A percentile compares a stretch with the other conserved stretches of the same genome.
Evolutionary conservation across 345 rosid species (phyloP).

Genomic region (Camelina sativa): DNA sequence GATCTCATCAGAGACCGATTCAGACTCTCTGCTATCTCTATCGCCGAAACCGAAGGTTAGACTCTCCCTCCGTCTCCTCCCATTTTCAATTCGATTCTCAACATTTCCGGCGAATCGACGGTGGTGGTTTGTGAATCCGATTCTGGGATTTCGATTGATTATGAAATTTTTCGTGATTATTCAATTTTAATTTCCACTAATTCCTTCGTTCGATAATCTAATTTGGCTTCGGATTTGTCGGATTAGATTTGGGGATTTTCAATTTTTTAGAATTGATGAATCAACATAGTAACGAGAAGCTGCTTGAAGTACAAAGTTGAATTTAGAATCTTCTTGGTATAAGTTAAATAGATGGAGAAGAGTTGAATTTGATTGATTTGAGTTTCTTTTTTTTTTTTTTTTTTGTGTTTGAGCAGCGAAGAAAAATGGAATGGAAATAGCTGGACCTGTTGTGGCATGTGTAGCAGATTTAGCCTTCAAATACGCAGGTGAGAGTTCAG

Average conservation of each 20-base stretch:
- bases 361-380: neutral
- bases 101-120: neutral
- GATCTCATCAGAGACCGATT: conserved; percentile 77
- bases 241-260: conserved; percentile 9
- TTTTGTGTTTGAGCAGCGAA: conserved; percentile 56
- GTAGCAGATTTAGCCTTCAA: conserved; percentile 76
- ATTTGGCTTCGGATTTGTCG: conserved; percentile 3
- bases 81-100: conserved; percentile 12
- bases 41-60: conserved; percentile 77
- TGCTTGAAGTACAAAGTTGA: neutral
- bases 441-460: conserved; percentile 68
- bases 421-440: conserved; percentile 63
- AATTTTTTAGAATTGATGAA: conserved; percentile 10
- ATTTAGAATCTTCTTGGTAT: neutral
- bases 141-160: neutral
- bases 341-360: neutral
- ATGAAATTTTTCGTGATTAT: neutral
- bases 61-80: conserved; percentile 8
- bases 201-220: neutral
- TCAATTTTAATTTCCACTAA: conserved; percentile 7
- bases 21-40: conserved; percentile 75
- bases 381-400: conserved; percentile 16
- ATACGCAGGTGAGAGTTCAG: conserved; percentile 59
- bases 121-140: neutral
- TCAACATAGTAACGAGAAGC: neutral